Evolutionary conservation across 805 yeast genomes (phyloP).

Genomic region (Wickerhamiella domercqiae): DNA sequence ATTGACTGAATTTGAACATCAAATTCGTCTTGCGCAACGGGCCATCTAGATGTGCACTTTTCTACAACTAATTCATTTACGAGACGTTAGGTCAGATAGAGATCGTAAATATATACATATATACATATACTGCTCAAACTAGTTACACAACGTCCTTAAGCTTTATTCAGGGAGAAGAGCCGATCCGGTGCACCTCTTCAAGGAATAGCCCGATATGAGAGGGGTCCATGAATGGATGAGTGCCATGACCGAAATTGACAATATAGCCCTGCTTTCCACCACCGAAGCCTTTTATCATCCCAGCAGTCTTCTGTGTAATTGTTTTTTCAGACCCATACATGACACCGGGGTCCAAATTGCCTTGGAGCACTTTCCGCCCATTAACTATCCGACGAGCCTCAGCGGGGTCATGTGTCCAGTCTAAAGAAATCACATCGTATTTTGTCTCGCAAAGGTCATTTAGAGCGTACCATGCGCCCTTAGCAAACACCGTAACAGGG

Average conservation of each 20-base stretch:
- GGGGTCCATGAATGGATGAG: constrained; percentile 95
- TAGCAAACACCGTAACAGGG: constrained; percentile 84
- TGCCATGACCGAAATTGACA: constrained; percentile 94
- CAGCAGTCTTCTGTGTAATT: constrained; percentile 65
- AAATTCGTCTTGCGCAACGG: constrained; percentile 32
- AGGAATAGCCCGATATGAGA: constrained; percentile 74
- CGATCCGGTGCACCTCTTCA: constrained; percentile 73
- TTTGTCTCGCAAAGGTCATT: constrained; percentile 70
- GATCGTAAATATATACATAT: background rate
- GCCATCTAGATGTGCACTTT: too few species aligned
- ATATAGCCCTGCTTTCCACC: constrained; percentile 87
- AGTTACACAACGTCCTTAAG: background rate
- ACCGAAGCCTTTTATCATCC: constrained; percentile 84
- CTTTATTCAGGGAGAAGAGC: constrained; percentile 21
- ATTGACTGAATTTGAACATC: constrained; percentile 54
- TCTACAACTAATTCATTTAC: background rate
- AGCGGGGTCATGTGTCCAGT: constrained; percentile 76
- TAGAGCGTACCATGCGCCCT: constrained; percentile 95
- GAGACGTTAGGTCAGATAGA: too few species aligned
- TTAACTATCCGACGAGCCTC: constrained; percentile 64
- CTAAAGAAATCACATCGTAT: constrained; percentile 79
- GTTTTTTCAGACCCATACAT: constrained; percentile 80
- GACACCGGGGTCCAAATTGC: constrained; percentile 89
- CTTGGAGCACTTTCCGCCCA: constrained; percentile 70
- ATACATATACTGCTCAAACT: background rate